Evolutionary conservation across 306 rosid species (phyloP).

Genomic region (Coriaria nepalensis): DNA sequence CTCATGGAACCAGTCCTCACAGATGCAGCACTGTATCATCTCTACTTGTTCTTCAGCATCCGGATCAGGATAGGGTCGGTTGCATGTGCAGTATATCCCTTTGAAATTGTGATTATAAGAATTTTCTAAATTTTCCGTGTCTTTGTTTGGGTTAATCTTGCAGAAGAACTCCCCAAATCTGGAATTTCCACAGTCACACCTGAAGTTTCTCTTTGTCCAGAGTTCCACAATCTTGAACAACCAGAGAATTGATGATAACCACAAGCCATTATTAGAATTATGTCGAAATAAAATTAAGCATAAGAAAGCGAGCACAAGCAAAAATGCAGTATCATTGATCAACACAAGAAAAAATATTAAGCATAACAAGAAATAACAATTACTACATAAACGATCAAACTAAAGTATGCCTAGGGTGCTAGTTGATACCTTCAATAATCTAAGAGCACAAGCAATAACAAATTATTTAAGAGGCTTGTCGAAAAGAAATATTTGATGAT

Average conservation of each 20-base stretch:
- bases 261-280: too few species aligned
- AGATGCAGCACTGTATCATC: constrained; percentile 91
- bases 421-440: too few species aligned
- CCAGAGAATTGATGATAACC: too few species aligned
- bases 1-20: constrained; percentile 99
- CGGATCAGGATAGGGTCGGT: constrained; percentile 90
- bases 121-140: constrained; percentile 57
- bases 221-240: constrained; percentile 70
- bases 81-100: constrained; percentile 85
- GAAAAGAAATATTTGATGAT: too few species aligned
- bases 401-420: too few species aligned
- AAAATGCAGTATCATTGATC: too few species aligned
- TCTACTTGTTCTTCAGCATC: constrained; percentile 84
- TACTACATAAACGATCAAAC: too few species aligned
- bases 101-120: constrained; percentile 82
- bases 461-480: too few species aligned
- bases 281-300: neutral
- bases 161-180: constrained; percentile 83
- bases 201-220: constrained; percentile 93
- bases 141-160: constrained; percentile 72
- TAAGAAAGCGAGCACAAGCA: too few species aligned
- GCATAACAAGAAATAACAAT: too few species aligned
- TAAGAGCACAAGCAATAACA: too few species aligned
- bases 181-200: constrained; percentile 97
- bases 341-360: too few species aligned